These are phyloP conservation scores for Priceomyces melissophilus DNA, from an alignment of 805 yeast species.

Conservation along the genomic window DNA sequence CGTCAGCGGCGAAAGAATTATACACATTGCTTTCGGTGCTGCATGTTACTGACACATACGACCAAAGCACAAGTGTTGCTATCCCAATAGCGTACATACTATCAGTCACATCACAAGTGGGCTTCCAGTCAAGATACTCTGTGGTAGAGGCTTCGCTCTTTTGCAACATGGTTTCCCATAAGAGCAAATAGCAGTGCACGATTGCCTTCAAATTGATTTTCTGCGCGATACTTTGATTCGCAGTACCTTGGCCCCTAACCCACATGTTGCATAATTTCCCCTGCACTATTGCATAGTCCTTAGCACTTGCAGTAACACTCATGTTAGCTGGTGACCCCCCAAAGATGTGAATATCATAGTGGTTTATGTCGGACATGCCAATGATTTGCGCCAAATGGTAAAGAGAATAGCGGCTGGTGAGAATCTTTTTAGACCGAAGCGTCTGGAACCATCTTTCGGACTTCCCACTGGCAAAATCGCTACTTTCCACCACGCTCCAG, in stretches of 20 bases:
- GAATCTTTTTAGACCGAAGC: neutral
- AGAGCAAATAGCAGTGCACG: constrained; percentile 36
- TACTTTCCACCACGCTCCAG: constrained; percentile 38
- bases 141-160: constrained; percentile 17
- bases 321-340: constrained; percentile 83
- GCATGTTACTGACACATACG: constrained; percentile 30
- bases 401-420: constrained; percentile 61
- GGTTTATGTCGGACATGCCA: constrained; percentile 58
- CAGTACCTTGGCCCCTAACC: constrained; percentile 14
- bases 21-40: constrained; percentile 30
- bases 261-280: constrained; percentile 32
- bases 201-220: constrained; percentile 32
- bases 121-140: constrained; percentile 24
- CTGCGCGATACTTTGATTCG: constrained; percentile 18
- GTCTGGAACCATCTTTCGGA: neutral
- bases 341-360: constrained; percentile 72
- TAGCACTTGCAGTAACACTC: constrained; percentile 39
- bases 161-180: constrained; percentile 36
- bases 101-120: constrained; percentile 35
- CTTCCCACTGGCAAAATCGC: neutral
- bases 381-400: constrained; percentile 73
- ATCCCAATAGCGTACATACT: constrained; percentile 34
- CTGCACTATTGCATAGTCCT: constrained; percentile 33
- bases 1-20: constrained; percentile 15
- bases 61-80: constrained; percentile 39